phyloP scores from a whole-genome alignment of 768 basidiomycete genomes.

The Sporobolomyces pararoseus region DNA sequence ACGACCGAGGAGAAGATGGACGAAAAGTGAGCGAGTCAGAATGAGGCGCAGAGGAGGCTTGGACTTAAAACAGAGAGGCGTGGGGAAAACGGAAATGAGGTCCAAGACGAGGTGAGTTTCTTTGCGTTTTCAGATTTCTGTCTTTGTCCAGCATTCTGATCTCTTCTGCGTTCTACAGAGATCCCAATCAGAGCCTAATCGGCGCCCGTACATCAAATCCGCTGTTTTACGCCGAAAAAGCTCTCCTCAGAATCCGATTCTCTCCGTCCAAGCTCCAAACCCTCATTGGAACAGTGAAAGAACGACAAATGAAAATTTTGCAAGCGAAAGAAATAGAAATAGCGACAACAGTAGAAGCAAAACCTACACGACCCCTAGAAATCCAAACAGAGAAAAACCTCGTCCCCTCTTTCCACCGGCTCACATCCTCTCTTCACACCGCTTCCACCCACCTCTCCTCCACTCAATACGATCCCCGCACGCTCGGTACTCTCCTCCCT shows the following conservation, averaged over 20 bases:
- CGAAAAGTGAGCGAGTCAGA: background rate
- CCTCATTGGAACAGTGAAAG: no score
- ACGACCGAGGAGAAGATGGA: background rate
- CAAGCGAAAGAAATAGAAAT: background rate
- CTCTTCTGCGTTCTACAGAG: no score
- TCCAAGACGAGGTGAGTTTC: no score
- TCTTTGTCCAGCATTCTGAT: no score
- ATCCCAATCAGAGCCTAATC: no score
- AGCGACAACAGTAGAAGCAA: background rate
- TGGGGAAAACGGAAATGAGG: background rate
- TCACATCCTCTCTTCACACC: background rate
- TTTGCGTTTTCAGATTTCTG: no score
- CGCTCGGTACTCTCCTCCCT: no score
- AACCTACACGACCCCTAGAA: background rate
- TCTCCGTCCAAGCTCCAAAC: no score
- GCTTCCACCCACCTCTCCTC: background rate
- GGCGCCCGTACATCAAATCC: no score
- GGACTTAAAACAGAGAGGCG: background rate
- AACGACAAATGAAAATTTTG: background rate
- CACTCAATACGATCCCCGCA: background rate
- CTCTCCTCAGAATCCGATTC: no score
- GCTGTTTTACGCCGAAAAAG: no score
- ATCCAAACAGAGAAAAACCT: background rate
- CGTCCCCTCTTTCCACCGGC: background rate
- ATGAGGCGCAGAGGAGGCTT: background rate